Percentiles rank a stretch among this genome's conserved stretches.
These are phyloP conservation scores for Astrothelium subdiscretum DNA, from an alignment of 495 filamentous ascomycete species.

Conservation along the genomic window DNA sequence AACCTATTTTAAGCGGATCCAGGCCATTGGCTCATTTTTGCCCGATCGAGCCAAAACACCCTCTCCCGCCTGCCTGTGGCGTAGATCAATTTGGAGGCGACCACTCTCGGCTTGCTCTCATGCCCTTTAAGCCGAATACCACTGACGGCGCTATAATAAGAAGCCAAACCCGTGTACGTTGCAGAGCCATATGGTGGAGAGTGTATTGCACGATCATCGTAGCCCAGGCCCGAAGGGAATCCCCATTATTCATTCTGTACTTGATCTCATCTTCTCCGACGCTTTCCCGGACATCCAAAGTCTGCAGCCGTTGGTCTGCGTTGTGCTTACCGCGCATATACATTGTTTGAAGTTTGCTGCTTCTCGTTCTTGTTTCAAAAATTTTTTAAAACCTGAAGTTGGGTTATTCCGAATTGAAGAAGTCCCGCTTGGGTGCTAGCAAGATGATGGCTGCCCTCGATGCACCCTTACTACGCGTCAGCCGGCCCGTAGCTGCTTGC, in stretches of 20 bases:
- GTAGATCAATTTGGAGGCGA: not conserved
- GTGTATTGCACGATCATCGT: no score
- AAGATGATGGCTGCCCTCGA: conserved; percentile 30
- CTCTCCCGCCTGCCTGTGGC: not conserved
- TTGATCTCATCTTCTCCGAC: no score
- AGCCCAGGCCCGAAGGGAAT: no score
- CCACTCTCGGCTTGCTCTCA: not conserved
- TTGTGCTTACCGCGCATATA: no score
- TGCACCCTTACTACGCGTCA: conserved; percentile 75
- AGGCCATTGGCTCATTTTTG: not conserved
- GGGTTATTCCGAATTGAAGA: no score
- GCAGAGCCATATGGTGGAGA: not conserved
- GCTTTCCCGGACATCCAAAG: no score
- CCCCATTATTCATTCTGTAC: no score
- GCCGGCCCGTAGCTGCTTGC: conserved; percentile 84
- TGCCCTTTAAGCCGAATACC: not conserved
- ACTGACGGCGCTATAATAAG: not conserved
- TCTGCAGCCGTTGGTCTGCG: no score
- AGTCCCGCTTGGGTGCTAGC: no score
- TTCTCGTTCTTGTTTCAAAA: no score
- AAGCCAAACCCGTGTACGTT: not conserved
- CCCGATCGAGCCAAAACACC: not conserved
- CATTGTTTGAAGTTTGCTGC: no score
- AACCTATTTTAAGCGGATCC: not conserved
- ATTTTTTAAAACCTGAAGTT: no score